These are phyloP conservation scores for Geotrichum carabidarum DNA, from an alignment of 1,139 yeast species.

Conservation along the genomic window DNA sequence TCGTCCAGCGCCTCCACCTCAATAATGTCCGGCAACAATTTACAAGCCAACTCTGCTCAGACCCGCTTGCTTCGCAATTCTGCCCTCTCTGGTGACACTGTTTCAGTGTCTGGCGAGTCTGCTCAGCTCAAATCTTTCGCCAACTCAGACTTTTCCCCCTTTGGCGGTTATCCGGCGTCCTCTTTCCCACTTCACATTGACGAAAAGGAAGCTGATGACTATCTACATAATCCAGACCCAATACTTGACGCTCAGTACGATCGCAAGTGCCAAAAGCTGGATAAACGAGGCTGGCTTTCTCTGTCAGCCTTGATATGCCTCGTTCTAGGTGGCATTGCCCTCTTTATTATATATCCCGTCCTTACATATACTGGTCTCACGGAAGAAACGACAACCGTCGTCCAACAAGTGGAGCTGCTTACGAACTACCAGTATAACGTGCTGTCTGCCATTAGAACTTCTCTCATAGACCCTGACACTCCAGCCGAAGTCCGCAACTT, in stretches of 20 bases:
- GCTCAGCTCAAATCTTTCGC: constrained; percentile 23
- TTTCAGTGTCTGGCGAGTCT: constrained; percentile 25
- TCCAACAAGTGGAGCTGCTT: constrained; percentile 40
- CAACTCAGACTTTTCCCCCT: constrained; percentile 57
- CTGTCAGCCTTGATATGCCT: constrained; percentile 52
- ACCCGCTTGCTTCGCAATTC: constrained; percentile 24
- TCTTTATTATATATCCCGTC: constrained; percentile 70
- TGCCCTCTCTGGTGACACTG: constrained; percentile 29
- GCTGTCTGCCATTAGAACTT: constrained; percentile 56
- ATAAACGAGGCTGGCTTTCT: constrained; percentile 37
- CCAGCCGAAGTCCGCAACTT: constrained; percentile 51
- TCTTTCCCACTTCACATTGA: constrained; percentile 81
- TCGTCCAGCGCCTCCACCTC: constrained; percentile 33
- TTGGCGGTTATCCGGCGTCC: constrained; percentile 91
- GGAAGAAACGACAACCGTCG: constrained; percentile 18
- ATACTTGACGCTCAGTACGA: constrained; percentile 78
- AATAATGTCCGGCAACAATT: constrained; percentile 27
- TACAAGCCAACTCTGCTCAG: constrained; percentile 15
- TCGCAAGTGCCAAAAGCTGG: constrained; percentile 51
- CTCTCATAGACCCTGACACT: constrained; percentile 72
- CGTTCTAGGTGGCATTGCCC: constrained; percentile 53
- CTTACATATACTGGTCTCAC: constrained; percentile 67
- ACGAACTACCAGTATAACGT: constrained; percentile 56
- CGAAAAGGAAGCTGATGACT: constrained; percentile 89
- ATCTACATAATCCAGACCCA: constrained; percentile 89